These are phyloP conservation scores for Stachybotrys chartarum DNA, from an alignment of 2,329 filamentous ascomycete genomes.

Conservation along the genomic window DNA sequence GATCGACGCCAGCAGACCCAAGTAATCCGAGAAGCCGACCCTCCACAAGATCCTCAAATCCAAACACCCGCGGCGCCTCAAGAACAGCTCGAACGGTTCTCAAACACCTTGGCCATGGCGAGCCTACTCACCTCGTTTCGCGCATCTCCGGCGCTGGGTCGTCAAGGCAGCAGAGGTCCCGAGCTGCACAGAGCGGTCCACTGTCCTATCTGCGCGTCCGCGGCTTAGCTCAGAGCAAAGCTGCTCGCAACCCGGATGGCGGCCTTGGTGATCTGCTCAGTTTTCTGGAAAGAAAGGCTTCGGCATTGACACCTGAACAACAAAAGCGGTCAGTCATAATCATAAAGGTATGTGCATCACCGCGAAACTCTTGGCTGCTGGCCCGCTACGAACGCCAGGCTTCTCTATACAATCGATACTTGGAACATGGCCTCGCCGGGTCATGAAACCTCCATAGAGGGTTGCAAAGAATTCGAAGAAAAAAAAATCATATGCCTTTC, in stretches of 20 bases:
- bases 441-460: conserved; percentile 11
- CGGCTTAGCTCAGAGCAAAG: conserved; percentile 64
- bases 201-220: conserved; percentile 40
- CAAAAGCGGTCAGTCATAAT: conserved; percentile 52
- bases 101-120: conserved; percentile 31
- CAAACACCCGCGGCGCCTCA: conserved; percentile 20
- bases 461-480: not conserved
- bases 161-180: conserved; percentile 15
- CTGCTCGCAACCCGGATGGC: conserved; percentile 57
- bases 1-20: conserved; percentile 15
- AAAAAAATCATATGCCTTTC: conserved; percentile 26
- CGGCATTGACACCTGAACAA: conserved; percentile 33
- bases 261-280: conserved; percentile 57
- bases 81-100: conserved; percentile 35
- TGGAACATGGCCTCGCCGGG: conserved; percentile 9
- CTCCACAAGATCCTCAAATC: conserved; percentile 16
- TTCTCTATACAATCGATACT: conserved; percentile 12
- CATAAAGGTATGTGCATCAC: conserved; percentile 64
- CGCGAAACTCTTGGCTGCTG: conserved; percentile 21
- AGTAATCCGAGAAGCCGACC: conserved; percentile 21
- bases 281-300: conserved; percentile 67
- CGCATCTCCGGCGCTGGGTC: conserved; percentile 23
- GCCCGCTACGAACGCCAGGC: not conserved
- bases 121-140: conserved; percentile 21
- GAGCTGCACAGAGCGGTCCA: conserved; percentile 12